These are phyloP conservation scores for Debaryomyces udenii DNA, from an alignment of 1,139 yeast genomes.

Conservation along the genomic window DNA sequence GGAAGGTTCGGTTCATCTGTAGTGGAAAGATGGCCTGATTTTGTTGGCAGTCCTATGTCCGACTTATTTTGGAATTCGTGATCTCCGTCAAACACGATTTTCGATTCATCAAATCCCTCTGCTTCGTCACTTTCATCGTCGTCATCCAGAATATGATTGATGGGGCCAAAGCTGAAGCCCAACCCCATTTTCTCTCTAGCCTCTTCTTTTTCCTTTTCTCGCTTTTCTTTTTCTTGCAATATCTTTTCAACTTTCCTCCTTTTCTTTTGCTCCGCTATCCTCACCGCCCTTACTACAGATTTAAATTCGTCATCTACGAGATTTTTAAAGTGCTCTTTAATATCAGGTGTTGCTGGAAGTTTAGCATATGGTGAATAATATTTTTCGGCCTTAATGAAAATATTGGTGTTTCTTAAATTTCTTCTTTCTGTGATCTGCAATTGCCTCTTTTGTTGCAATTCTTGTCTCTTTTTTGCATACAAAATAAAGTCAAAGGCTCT, in stretches of 20 bases:
- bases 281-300: constrained; percentile 37
- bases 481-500: constrained; percentile 55
- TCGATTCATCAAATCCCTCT: constrained; percentile 4
- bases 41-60: neutral
- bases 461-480: constrained; percentile 53
- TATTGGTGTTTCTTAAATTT: constrained; percentile 33
- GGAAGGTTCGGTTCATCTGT: neutral
- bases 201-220: constrained; percentile 23
- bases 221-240: constrained; percentile 24
- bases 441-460: constrained; percentile 24
- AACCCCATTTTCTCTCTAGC: constrained; percentile 29
- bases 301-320: constrained; percentile 39
- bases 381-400: constrained; percentile 49
- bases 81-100: constrained; percentile 3
- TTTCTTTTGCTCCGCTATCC: constrained; percentile 36
- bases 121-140: constrained; percentile 23
- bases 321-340: constrained; percentile 26
- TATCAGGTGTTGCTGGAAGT: constrained; percentile 27
- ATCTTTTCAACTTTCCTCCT: constrained; percentile 25
- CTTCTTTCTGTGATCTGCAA: constrained; percentile 23
- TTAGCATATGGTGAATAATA: constrained; percentile 44
- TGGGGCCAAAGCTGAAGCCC: constrained; percentile 34
- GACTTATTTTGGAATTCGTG: neutral
- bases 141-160: constrained; percentile 27
- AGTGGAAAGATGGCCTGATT: neutral